Evolutionary conservation across 2,329 filamentous ascomycete genomes (phyloP).

Genomic region (Diaporthe sp.): DNA sequence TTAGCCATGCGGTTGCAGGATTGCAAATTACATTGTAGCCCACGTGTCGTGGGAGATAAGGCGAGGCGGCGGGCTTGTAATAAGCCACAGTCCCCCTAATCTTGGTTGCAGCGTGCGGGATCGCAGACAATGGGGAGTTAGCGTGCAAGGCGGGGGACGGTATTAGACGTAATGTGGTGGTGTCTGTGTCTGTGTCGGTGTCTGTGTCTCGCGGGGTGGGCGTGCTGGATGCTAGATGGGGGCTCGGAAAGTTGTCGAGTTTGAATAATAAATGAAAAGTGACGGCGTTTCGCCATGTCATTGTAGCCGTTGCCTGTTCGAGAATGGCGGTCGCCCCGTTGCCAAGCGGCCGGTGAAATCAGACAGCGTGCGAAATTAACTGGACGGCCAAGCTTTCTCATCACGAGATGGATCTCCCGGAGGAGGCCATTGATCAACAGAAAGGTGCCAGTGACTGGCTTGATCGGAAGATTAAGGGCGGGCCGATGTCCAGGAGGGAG

Average conservation of each 20-base stretch:
- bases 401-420: slow-evolving; percentile 29
- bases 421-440: slow-evolving; percentile 16
- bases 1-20: neutral
- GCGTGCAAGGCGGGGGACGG: neutral
- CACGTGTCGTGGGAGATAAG: neutral
- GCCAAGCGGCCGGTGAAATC: slow-evolving; percentile 18
- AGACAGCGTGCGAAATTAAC: slow-evolving; percentile 11
- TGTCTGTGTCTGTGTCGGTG: neutral
- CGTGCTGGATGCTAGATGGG: neutral
- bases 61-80: neutral
- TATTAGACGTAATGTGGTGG: neutral
- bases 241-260: neutral
- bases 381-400: slow-evolving; percentile 30
- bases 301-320: neutral
- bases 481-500: slow-evolving; percentile 16
- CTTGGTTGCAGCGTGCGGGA: neutral
- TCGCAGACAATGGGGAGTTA: neutral
- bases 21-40: neutral
- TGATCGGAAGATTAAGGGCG: slow-evolving; percentile 25
- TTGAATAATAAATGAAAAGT: slow-evolving; percentile 4
- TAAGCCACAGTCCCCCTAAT: neutral
- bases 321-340: neutral
- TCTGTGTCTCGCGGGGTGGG: neutral
- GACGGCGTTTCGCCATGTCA: neutral
- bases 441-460: neutral